phyloP scores from a whole-genome alignment of 2,329 filamentous ascomycete species.

The Pezicula radicicola region DNA sequence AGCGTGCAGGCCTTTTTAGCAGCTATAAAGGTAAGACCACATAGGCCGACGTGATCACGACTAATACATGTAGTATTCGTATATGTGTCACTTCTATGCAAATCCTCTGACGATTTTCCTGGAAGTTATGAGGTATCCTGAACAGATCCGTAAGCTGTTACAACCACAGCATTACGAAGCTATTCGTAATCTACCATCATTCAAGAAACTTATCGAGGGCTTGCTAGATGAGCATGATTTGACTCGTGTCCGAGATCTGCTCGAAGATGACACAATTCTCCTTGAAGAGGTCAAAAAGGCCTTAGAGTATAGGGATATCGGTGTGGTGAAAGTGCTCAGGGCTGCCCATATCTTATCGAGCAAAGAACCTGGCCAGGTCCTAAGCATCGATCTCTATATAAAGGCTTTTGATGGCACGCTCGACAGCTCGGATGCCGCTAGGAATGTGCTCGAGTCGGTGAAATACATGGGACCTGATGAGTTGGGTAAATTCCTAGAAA shows the following conservation, averaged over 20 bases:
- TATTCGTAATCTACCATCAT: constrained; percentile 66
- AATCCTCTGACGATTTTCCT: constrained; percentile 70
- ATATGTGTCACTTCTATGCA: constrained; percentile 84
- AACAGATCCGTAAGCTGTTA: constrained; percentile 32
- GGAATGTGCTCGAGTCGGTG: constrained; percentile 41
- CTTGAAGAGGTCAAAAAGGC: constrained; percentile 36
- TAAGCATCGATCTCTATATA: constrained; percentile 52
- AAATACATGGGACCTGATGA: constrained; percentile 57
- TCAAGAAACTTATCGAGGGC: constrained; percentile 51
- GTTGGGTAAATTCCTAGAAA: constrained; percentile 37
- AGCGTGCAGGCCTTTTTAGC: constrained; percentile 71
- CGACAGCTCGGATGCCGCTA: constrained; percentile 50
- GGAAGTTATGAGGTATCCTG: constrained; percentile 26
- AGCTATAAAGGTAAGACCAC: constrained; percentile 57
- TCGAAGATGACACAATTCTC: constrained; percentile 59
- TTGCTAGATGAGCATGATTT: constrained; percentile 40
- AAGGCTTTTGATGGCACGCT: constrained; percentile 53
- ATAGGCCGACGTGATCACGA: not conserved
- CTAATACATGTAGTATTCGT: constrained; percentile 59
- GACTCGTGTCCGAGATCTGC: constrained; percentile 44
- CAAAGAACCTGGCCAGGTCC: constrained; percentile 8
- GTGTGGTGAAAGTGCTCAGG: constrained; percentile 42
- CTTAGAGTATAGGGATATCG: constrained; percentile 33
- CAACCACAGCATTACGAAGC: constrained; percentile 64
- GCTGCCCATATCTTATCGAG: constrained; percentile 43